Evolutionary conservation across 306 rosid species (phyloP), one percentile per base, ranked within the genome.

Genomic region (Pterocarpus santalinus): DNA sequence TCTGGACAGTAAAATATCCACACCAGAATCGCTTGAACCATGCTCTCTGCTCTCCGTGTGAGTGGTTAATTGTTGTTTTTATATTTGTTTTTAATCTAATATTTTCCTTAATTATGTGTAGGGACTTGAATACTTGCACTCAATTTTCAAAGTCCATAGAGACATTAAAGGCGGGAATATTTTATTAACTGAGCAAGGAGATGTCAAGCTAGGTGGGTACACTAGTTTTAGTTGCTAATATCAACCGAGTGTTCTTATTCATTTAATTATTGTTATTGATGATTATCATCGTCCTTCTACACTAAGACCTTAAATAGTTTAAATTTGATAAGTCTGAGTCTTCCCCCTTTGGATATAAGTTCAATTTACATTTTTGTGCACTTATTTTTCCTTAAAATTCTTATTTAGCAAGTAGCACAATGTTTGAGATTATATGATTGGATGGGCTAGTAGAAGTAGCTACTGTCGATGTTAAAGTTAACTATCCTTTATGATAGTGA

Each of bases 131-230:
- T 95, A 95, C 85, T 86, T 95, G 83, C 99, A 95, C 87, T 89
- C 98, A n/a, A 95, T 95, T 86, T 93, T 89, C 88, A 95, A 95
- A 89, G 99, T 95, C 80, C 99, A 93, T 65, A 87, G 99, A 88
- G 99, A 95, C 87, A 95, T 95, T 63, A 95, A 95, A 86, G 99
- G 99, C 61, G 99, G 99, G 73, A 95, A 95, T 87, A 95, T 95
- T 81, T 89, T 95, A 82, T 82, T 95, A 87, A 95, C 98, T 76
- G 99, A 95, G 78, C 98, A 95, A 85, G 99, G 99, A 77, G 97
- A 95, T 81, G 99, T 95, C 92, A 95, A 95, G 84, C 86, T 95
- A 83, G 99, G 99, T 94, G 85, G 89, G 97, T 84, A 35, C 64
- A n/a, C 83, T 81, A 65, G 49, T 62, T 60, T 70, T 72, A 41